Percentiles rank a stretch among this genome's conserved stretches.
Conservation (phyloP, 306 rosid genomes). For the Citrullus amarus region DNA sequence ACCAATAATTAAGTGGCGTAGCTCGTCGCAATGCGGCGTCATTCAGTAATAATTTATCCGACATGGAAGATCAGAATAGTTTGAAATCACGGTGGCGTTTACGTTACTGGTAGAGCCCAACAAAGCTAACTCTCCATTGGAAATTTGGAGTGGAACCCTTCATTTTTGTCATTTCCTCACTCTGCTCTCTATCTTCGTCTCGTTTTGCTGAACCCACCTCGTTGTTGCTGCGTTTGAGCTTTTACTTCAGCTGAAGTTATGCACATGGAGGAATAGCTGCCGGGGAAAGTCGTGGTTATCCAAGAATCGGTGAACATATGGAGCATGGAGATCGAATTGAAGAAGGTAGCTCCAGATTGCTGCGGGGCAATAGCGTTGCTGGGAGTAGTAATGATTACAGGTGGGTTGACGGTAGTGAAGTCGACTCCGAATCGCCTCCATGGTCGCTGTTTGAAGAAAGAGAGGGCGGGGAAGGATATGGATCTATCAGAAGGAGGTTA, state of each 20-base stretch:
- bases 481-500: slow-evolving; percentile 65
- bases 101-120: too few species aligned
- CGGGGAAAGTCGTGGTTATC: neutral
- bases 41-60: too few species aligned
- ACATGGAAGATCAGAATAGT: too few species aligned
- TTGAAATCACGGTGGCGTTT: too few species aligned
- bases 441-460: slow-evolving; percentile 26
- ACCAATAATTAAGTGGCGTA: too few species aligned
- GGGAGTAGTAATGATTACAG: slow-evolving; percentile 42
- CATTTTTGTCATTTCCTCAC: neutral
- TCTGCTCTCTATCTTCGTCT: neutral
- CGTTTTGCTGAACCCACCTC: neutral
- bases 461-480: slow-evolving; percentile 42
- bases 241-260: neutral
- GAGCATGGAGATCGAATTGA: slow-evolving; percentile 44
- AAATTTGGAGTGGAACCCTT: neutral
- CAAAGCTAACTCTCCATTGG: too few species aligned
- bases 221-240: neutral
- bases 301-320: slow-evolving; percentile 21
- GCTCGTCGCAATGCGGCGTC: too few species aligned
- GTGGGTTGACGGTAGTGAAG: slow-evolving; percentile 93
- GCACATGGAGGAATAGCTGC: neutral
- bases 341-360: slow-evolving; percentile 51
- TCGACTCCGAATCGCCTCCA: slow-evolving; percentile 45
- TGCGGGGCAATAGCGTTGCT: slow-evolving; percentile 21